Evolutionary conservation across 352 stramenopile genomes (phyloP).

Genomic region (Pythium utonaiense): DNA sequence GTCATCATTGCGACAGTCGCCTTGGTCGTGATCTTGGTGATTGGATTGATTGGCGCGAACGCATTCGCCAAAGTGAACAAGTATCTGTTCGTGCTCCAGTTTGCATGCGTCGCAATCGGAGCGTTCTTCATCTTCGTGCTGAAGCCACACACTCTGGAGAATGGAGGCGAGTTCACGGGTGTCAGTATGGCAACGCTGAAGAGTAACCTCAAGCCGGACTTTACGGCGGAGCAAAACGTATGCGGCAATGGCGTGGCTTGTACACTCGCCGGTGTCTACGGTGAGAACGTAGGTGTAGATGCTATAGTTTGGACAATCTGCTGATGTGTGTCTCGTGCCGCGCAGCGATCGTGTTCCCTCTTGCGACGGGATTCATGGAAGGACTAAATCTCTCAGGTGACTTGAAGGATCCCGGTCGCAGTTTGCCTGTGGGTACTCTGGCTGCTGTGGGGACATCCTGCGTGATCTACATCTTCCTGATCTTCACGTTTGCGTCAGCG

Average conservation of each 20-base stretch:
- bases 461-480: slow-evolving; percentile 66
- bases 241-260: slow-evolving; percentile 36
- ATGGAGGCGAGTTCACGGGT: slow-evolving; percentile 52
- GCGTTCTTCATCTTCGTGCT: slow-evolving; percentile 43
- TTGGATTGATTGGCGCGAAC: slow-evolving; percentile 63
- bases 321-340: neutral
- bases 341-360: slow-evolving; percentile 71
- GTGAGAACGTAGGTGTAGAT: slow-evolving; percentile 16
- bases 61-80: slow-evolving; percentile 75
- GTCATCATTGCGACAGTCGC: slow-evolving; percentile 50
- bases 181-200: slow-evolving; percentile 36
- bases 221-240: slow-evolving; percentile 75
- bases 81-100: slow-evolving; percentile 69
- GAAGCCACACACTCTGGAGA: slow-evolving; percentile 33
- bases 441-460: slow-evolving; percentile 56
- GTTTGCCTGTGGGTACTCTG: slow-evolving; percentile 65
- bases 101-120: slow-evolving; percentile 53
- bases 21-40: slow-evolving; percentile 37
- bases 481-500: slow-evolving; percentile 55
- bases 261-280: slow-evolving; percentile 45
- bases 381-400: slow-evolving; percentile 79
- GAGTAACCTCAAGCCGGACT: slow-evolving; percentile 46
- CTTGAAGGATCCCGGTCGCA: slow-evolving; percentile 68
- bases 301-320: neutral
- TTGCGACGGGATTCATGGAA: slow-evolving; percentile 83